Evolutionary conservation across 768 basidiomycete genomes (phyloP).

Genomic region (Leucogyrophana mollusca): DNA sequence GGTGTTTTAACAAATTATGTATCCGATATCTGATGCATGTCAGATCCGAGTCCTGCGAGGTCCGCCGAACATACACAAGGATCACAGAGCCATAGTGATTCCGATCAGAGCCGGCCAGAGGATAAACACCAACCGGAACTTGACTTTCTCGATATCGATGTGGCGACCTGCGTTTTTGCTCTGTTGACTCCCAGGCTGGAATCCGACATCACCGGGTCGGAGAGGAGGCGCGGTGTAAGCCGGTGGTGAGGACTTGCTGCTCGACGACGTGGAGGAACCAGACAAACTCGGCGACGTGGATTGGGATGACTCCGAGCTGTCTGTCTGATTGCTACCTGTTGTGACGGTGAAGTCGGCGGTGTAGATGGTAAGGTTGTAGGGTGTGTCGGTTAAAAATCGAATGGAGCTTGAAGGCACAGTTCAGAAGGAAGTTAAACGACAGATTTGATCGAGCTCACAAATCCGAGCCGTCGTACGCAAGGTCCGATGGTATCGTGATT

Average conservation of each 20-base stretch:
- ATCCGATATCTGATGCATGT: too few relatives aligned
- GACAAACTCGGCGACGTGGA: conserved; percentile 1
- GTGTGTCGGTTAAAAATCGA: conserved; percentile 29
- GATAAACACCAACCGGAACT: conserved; percentile 49
- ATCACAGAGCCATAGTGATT: conserved; percentile 50
- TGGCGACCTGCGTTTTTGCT: conserved; percentile 20
- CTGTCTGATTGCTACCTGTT: conserved; percentile 14
- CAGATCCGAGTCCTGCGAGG: too few relatives aligned
- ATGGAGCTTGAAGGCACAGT: conserved; percentile 23
- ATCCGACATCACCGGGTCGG: conserved; percentile 5
- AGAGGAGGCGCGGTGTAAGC: background rate
- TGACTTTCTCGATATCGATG: conserved; percentile 34
- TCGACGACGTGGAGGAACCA: conserved; percentile 3
- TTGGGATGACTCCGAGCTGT: background rate
- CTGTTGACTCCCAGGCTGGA: background rate
- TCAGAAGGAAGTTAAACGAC: background rate
- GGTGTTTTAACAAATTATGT: too few relatives aligned
- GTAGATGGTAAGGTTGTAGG: conserved; percentile 35
- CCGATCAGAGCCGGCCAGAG: conserved; percentile 59
- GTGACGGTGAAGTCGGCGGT: conserved; percentile 51
- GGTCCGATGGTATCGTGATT: conserved; percentile 30
- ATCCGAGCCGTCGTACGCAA: conserved; percentile 21
- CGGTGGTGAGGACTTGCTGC: conserved; percentile 2
- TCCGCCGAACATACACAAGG: too few relatives aligned
- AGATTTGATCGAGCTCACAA: conserved; percentile 26